Conservation (phyloP, 2,329 filamentous ascomycete species). For the Claviceps purpurea region DNA sequence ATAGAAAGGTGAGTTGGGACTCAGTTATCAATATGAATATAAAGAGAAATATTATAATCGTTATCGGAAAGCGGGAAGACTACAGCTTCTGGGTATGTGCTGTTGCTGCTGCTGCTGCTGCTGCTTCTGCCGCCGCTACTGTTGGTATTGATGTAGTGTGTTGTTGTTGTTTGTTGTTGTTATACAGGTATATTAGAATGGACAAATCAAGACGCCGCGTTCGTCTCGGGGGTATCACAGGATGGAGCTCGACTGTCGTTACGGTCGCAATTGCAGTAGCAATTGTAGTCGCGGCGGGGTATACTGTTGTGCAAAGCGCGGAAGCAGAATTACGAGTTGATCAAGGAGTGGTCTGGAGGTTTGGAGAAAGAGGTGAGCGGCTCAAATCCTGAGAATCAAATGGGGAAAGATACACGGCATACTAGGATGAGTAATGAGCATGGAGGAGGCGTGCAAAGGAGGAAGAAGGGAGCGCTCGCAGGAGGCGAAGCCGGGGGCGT, state of each 20-base stretch:
- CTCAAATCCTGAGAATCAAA: neutral
- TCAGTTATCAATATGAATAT: neutral
- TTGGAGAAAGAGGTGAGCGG: too few relatives aligned
- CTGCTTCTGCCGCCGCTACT: neutral
- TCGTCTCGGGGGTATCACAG: constrained; percentile 17
- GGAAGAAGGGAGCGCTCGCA: constrained; percentile 1
- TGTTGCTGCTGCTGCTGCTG: neutral
- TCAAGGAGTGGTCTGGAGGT: too few relatives aligned
- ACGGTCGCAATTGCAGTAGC: too few relatives aligned
- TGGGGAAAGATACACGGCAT: constrained; percentile 3
- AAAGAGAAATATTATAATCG: neutral
- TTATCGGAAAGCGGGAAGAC: neutral
- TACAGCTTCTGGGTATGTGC: neutral
- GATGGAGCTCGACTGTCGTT: constrained; percentile 5
- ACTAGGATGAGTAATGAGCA: neutral
- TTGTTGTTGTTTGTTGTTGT: neutral
- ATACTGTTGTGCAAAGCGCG: constrained; percentile 5
- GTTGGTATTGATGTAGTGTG: neutral
- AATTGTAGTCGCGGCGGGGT: constrained; percentile 11
- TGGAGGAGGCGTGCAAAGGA: constrained; percentile 1
- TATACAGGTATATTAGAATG: neutral
- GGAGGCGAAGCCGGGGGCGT: neutral
- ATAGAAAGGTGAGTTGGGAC: neutral
- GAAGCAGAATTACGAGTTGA: constrained; percentile 3
- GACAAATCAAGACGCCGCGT: neutral